These are phyloP conservation scores for Acer yangbiense DNA, from an alignment of 345 rosid genomes.

Conservation along the genomic window DNA sequence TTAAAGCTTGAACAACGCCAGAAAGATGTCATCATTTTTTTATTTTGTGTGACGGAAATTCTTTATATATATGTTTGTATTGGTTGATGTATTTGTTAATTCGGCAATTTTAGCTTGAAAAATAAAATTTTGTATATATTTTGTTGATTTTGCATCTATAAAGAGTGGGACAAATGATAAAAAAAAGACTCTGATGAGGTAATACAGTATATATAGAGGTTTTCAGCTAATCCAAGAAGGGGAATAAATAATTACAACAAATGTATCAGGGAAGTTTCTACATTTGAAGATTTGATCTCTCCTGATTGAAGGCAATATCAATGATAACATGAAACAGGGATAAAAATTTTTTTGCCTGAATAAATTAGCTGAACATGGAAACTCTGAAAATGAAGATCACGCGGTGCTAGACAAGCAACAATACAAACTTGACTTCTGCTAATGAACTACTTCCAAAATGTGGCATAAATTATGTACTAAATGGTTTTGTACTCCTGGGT, in stretches of 20 bases:
- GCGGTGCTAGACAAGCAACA: background rate
- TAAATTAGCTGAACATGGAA: background rate
- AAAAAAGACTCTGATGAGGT: background rate
- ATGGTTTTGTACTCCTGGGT: background rate
- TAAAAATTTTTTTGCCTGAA: too few species aligned
- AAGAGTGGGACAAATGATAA: background rate
- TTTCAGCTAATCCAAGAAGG: background rate
- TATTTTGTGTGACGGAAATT: background rate
- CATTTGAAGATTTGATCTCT: background rate
- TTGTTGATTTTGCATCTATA: background rate
- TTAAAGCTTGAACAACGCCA: background rate
- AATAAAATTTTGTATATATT: background rate
- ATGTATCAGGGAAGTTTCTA: background rate
- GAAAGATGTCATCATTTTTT: background rate
- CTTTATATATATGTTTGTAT: background rate
- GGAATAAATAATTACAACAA: background rate
- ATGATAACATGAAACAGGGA: background rate
- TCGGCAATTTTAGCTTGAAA: background rate
- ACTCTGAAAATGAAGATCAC: background rate
- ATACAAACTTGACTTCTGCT: background rate
- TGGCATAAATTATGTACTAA: background rate
- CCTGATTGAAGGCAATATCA: background rate
- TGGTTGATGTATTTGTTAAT: background rate
- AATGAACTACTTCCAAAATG: background rate
- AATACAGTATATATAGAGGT: background rate